Conservation (phyloP, 768 basidiomycete species). For the Candolleomyces efflorescens region DNA sequence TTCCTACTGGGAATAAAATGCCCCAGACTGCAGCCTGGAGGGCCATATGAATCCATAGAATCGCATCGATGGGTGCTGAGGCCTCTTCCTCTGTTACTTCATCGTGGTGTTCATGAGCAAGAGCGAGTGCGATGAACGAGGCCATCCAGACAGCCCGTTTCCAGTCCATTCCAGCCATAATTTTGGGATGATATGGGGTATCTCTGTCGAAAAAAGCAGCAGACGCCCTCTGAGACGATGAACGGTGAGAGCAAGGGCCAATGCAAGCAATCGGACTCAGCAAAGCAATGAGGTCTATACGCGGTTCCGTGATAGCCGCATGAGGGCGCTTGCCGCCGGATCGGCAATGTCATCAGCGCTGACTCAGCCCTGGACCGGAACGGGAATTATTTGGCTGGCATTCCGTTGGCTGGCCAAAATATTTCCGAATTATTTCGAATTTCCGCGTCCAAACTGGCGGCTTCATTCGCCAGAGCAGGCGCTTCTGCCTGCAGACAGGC, state of each 20-base stretch:
- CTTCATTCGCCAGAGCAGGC: background rate
- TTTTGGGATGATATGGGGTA: background rate
- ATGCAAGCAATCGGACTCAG: too few relatives aligned
- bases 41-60: conserved; percentile 80
- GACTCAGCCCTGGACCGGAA: too few relatives aligned
- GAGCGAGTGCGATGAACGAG: conserved; percentile 8
- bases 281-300: too few relatives aligned
- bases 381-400: too few relatives aligned
- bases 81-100: conserved; percentile 58
- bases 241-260: too few relatives aligned
- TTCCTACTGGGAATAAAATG: conserved; percentile 78
- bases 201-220: background rate
- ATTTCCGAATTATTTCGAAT: too few relatives aligned
- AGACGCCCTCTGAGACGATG: background rate
- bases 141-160: background rate
- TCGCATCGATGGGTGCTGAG: conserved; percentile 65
- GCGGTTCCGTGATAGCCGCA: too few relatives aligned
- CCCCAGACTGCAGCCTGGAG: conserved; percentile 83
- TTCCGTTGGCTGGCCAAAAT: too few relatives aligned
- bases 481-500: background rate
- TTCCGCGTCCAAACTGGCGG: background rate
- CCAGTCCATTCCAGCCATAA: background rate
- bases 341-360: too few relatives aligned
- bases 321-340: too few relatives aligned
- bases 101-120: conserved; percentile 57